Percentiles rank a stretch among this genome's conserved stretches.
Conservation (phyloP, 2,329 filamentous ascomycete species). For the Colletotrichum sp. region DNA sequence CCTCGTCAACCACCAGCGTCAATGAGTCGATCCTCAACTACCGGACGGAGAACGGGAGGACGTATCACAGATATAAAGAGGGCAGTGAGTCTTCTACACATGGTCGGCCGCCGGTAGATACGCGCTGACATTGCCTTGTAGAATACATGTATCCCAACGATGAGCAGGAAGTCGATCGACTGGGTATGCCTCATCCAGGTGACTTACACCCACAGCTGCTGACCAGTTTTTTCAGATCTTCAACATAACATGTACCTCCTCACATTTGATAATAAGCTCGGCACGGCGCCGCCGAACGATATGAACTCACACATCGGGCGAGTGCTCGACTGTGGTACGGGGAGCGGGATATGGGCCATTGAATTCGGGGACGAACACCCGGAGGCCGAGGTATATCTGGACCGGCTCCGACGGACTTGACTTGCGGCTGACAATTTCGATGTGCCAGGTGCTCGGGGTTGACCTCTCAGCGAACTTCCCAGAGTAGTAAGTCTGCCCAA, state of each 20-base stretch:
- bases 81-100: not conserved
- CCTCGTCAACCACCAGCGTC: constrained; percentile 31
- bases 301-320: constrained; percentile 33
- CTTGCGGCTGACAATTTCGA: not conserved
- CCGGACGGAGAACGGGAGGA: not conserved
- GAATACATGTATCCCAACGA: constrained; percentile 1
- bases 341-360: constrained; percentile 49
- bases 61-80: constrained; percentile 23
- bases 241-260: constrained; percentile 39
- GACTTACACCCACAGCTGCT: not conserved
- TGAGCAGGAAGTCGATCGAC: not conserved
- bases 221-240: constrained; percentile 28
- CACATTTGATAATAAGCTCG: constrained; percentile 34
- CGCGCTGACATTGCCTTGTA: not conserved
- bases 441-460: constrained; percentile 35
- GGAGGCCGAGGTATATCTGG: constrained; percentile 22
- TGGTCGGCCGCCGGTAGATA: not conserved
- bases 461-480: constrained; percentile 47
- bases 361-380: constrained; percentile 44
- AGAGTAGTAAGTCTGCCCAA: constrained; percentile 25
- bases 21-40: constrained; percentile 31
- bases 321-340: constrained; percentile 51
- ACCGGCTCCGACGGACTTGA: not conserved
- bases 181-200: not conserved
- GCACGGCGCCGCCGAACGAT: constrained; percentile 25